Conservation (phyloP, 1,284 basidiomycete genomes). For the Puccinia triticina region DNA sequence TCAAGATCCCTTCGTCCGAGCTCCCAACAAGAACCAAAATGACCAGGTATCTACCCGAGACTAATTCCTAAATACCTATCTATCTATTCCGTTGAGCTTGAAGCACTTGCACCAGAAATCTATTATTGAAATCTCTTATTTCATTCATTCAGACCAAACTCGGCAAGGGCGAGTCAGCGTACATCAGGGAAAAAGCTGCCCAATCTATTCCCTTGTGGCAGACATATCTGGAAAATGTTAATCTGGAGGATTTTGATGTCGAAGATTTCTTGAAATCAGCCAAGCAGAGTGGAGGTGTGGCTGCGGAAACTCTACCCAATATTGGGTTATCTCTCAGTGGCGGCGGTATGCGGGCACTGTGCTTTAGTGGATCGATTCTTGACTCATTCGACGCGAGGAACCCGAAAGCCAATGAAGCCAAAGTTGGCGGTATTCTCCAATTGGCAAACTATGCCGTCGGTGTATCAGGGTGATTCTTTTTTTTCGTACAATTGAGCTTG, state of each 20-base stretch:
- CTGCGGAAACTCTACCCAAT: constrained; percentile 39
- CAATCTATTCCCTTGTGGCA: constrained; percentile 46
- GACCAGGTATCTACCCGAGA: neutral
- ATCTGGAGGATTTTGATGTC: constrained; percentile 36
- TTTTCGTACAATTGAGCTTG: neutral
- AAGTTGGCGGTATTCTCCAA: constrained; percentile 42
- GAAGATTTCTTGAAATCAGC: constrained; percentile 28
- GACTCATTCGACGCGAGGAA: constrained; percentile 47
- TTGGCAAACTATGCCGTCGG: constrained; percentile 44
- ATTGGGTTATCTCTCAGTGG: constrained; percentile 38
- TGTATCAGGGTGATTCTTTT: constrained; percentile 41
- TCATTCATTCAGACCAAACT: neutral
- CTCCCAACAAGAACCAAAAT: neutral
- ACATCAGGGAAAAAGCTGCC: constrained; percentile 40
- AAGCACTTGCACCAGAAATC: neutral
- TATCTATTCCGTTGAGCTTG: too few species aligned
- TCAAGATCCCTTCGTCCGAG: constrained; percentile 18
- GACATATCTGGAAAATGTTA: constrained; percentile 12
- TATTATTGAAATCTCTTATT: too few species aligned
- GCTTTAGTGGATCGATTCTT: constrained; percentile 35
- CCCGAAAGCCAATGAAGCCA: constrained; percentile 28
- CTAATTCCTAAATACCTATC: neutral
- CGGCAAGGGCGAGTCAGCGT: constrained; percentile 10
- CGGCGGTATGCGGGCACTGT: constrained; percentile 33
- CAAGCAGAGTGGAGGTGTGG: constrained; percentile 8